phyloP scores from a whole-genome alignment of 2,329 filamentous ascomycete species.

The Fusarium siculi region DNA sequence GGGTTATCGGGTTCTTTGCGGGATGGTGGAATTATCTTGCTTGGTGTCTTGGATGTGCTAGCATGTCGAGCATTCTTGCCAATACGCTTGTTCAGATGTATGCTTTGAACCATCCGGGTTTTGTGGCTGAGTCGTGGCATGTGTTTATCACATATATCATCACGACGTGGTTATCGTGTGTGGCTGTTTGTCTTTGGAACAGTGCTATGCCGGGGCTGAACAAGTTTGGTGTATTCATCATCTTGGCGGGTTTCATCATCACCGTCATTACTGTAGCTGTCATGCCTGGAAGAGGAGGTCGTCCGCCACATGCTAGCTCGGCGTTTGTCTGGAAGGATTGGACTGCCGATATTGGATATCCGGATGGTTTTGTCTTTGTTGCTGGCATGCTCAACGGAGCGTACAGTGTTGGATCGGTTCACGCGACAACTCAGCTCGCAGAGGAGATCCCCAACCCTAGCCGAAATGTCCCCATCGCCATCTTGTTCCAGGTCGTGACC shows the following conservation, averaged over 20 bases:
- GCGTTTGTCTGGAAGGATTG: constrained; percentile 55
- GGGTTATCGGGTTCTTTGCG: constrained; percentile 58
- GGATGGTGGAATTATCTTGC: constrained; percentile 60
- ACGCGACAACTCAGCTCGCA: constrained; percentile 71
- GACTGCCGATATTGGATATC: constrained; percentile 53
- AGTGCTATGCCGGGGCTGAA: constrained; percentile 62
- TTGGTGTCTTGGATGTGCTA: constrained; percentile 53
- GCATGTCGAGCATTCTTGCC: constrained; percentile 54
- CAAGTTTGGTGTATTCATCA: constrained; percentile 61
- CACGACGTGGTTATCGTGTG: constrained; percentile 53
- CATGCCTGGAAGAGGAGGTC: constrained; percentile 55
- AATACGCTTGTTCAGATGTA: constrained; percentile 58
- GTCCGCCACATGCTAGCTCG: constrained; percentile 45
- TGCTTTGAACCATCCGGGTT: constrained; percentile 53
- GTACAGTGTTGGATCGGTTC: constrained; percentile 73
- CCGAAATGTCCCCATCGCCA: constrained; percentile 64
- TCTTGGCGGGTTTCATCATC: constrained; percentile 64
- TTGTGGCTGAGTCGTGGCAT: constrained; percentile 53
- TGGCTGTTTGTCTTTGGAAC: constrained; percentile 64
- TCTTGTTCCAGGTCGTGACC: constrained; percentile 61
- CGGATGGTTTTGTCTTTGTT: constrained; percentile 55
- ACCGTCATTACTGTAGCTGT: constrained; percentile 65
- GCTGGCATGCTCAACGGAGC: constrained; percentile 69
- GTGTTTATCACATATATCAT: constrained; percentile 56
- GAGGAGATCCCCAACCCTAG: constrained; percentile 69